A percentile compares a stretch with the other conserved stretches of the same genome.
Evolutionary conservation across 345 rosid species (phyloP).

Genomic region (Eucalyptus tenuipes): DNA sequence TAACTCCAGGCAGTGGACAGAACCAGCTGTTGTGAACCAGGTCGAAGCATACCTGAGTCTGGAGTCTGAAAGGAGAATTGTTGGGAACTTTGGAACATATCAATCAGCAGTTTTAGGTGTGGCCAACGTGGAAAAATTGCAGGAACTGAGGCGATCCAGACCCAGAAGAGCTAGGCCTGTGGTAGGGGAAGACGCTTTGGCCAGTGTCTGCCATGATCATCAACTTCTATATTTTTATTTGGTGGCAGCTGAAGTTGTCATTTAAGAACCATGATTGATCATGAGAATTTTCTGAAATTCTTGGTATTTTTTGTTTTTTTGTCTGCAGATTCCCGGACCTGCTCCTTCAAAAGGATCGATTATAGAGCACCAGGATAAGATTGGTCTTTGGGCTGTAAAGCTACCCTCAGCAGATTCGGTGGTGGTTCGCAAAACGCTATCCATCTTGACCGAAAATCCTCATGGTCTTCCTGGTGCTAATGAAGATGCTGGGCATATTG

Average conservation of each 20-base stretch:
- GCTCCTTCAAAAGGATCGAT: slow-evolving; percentile 43
- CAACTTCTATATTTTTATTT: background rate
- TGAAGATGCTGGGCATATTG: slow-evolving; percentile 45
- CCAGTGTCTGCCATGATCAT: background rate
- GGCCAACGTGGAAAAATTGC: slow-evolving; percentile 45
- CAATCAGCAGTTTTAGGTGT: slow-evolving; percentile 83
- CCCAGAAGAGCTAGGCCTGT: slow-evolving; percentile 57
- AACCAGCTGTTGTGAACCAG: slow-evolving; percentile 52
- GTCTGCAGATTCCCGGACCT: slow-evolving; percentile 71
- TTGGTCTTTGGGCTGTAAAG: slow-evolving; percentile 74
- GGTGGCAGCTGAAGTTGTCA: background rate
- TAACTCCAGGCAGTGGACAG: slow-evolving; percentile 70
- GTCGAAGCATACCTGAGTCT: slow-evolving; percentile 64
- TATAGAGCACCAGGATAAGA: slow-evolving; percentile 54
- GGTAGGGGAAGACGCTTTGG: slow-evolving; percentile 17
- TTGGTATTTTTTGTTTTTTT: background rate
- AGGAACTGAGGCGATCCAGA: slow-evolving; percentile 62
- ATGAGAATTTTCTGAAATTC: background rate
- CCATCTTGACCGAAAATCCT: slow-evolving; percentile 53
- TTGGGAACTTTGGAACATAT: slow-evolving; percentile 70
- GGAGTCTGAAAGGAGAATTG: slow-evolving; percentile 66
- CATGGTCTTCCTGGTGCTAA: slow-evolving; percentile 57
- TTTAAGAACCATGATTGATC: background rate
- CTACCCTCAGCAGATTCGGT: slow-evolving; percentile 78
- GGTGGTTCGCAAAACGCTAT: slow-evolving; percentile 68